Conservation (phyloP, 441 rosid genomes). For the Aquilaria agallochum region DNA sequence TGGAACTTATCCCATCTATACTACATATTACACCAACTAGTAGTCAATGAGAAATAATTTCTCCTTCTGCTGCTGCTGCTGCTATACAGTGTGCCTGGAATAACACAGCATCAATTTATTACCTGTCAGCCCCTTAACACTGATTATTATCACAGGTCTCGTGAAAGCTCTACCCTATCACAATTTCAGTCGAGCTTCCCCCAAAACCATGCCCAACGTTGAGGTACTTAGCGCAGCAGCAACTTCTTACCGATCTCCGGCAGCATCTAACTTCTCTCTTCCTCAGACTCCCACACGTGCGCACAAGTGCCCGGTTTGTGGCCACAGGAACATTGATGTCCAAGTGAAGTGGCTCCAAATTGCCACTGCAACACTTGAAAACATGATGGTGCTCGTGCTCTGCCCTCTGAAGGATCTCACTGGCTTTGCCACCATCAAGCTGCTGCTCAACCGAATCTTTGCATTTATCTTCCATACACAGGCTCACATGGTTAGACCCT, state of each 20-base stretch:
- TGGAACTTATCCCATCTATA: conserved; percentile 9
- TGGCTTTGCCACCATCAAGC: too few species aligned
- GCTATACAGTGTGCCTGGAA: conserved; percentile 8
- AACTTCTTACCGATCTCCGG: conserved; percentile 64
- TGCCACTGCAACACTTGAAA: conserved; percentile 11
- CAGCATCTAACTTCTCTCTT: conserved; percentile 47
- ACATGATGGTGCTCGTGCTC: background rate
- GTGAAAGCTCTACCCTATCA: conserved; percentile 31
- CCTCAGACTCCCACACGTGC: conserved; percentile 29
- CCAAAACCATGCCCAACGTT: conserved; percentile 36
- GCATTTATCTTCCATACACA: conserved; percentile 1
- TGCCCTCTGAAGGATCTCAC: too few species aligned
- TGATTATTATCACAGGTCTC: too few species aligned
- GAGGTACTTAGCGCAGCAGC: conserved; percentile 44
- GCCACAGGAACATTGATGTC: conserved; percentile 12
- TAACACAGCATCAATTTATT: background rate
- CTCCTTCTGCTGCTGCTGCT: conserved; percentile 8
- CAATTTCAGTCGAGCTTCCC: conserved; percentile 43
- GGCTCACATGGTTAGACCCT: background rate
- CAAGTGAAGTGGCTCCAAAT: background rate
- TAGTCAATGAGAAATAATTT: too few species aligned
- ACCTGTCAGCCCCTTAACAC: too few species aligned
- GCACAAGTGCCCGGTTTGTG: background rate
- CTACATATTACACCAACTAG: conserved; percentile 9
- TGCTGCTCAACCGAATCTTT: background rate